Conservation (phyloP, 1,284 basidiomycete genomes). For the Pseudozyma pruni region DNA sequence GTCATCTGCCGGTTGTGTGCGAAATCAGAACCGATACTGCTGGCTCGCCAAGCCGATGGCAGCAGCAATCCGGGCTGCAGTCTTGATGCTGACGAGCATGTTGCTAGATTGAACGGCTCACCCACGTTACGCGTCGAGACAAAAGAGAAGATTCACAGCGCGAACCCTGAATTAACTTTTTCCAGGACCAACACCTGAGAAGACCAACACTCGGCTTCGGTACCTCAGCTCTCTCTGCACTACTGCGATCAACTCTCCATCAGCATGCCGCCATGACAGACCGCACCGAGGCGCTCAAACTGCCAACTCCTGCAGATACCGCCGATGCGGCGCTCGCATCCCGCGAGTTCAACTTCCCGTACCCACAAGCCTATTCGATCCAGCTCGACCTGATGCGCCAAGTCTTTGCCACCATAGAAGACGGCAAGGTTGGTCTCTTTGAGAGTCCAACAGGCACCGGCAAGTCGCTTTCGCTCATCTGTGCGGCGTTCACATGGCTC, state of each 20-base stretch:
- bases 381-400: constrained; percentile 89
- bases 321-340: constrained; percentile 20
- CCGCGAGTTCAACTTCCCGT: constrained; percentile 58
- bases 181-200: constrained; percentile 4
- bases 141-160: background rate
- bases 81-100: background rate
- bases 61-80: too few relatives aligned
- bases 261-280: constrained; percentile 11
- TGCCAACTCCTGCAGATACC: constrained; percentile 18
- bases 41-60: background rate
- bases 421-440: constrained; percentile 77
- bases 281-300: constrained; percentile 8
- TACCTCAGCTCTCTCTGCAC: too few relatives aligned
- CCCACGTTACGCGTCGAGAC: constrained; percentile 26
- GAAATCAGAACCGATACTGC: background rate
- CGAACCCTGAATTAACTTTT: constrained; percentile 9
- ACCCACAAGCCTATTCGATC: constrained; percentile 79
- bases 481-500: constrained; percentile 68
- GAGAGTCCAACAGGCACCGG: constrained; percentile 71
- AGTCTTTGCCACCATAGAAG: constrained; percentile 83
- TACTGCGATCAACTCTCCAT: too few relatives aligned
- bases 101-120: background rate
- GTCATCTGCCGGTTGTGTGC: background rate
- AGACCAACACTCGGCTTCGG: constrained; percentile 5
- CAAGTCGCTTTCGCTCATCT: constrained; percentile 70